phyloP scores from a whole-genome alignment of 148 eudicot species.

The Suaeda aralocaspica region DNA sequence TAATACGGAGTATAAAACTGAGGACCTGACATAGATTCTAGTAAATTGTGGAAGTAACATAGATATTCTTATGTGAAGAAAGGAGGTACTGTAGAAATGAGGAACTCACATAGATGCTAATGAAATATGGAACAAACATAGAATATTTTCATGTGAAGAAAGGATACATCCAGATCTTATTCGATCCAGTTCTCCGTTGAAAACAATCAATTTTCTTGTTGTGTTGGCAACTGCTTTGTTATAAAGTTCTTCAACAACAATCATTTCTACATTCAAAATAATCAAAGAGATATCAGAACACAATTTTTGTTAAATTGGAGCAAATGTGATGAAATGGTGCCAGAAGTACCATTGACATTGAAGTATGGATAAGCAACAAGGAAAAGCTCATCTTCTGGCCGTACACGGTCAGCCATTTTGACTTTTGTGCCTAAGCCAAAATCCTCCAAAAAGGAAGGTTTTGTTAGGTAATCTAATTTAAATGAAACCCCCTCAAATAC shows the following conservation, averaged over 20 bases:
- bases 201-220: constrained; percentile 61
- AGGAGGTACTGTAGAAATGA: no score
- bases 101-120: not conserved
- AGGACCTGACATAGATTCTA: no score
- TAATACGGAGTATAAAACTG: no score
- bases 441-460: constrained; percentile 88
- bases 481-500: constrained; percentile 81
- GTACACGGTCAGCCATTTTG: constrained; percentile 87
- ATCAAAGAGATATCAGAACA: not conserved
- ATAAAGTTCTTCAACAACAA: constrained; percentile 96
- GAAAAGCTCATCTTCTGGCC: constrained; percentile 85
- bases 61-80: no score
- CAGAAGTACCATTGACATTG: constrained; percentile 74
- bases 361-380: constrained; percentile 89
- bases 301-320: constrained; percentile 2
- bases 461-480: constrained; percentile 90
- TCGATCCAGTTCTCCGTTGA: constrained; percentile 96
- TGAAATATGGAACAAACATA: not conserved
- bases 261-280: constrained; percentile 63
- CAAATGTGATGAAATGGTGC: constrained; percentile 18
- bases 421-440: constrained; percentile 77
- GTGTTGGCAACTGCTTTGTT: constrained; percentile 76
- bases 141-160: not conserved
- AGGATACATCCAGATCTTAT: constrained; percentile 99
- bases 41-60: no score